These are phyloP conservation scores for Naganishia onofrii DNA, from an alignment of 768 basidiomycete species.

Conservation along the genomic window DNA sequence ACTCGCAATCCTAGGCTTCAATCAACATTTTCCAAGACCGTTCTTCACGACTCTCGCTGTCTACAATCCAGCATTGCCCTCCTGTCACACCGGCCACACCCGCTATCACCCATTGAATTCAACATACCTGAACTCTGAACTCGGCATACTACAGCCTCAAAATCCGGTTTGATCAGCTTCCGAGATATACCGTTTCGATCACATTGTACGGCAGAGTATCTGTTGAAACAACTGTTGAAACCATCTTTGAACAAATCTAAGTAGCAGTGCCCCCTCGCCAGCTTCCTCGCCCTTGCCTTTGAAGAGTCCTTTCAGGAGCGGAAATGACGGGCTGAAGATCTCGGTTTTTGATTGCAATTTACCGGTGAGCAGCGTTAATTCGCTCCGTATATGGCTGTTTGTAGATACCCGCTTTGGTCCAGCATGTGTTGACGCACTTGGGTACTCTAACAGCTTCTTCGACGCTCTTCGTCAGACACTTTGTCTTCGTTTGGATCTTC, in stretches of 20 bases:
- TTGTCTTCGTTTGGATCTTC: no score
- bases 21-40: no score
- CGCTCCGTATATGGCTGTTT: neutral
- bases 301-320: neutral
- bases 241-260: neutral
- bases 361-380: neutral
- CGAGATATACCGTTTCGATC: slow-evolving; percentile 5
- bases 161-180: neutral
- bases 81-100: no score
- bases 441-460: no score
- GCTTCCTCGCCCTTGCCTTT: neutral
- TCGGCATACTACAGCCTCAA: neutral
- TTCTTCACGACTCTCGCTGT: no score
- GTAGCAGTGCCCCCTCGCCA: neutral
- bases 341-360: neutral
- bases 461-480: no score
- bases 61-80: no score
- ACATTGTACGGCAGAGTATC: neutral
- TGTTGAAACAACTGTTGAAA: neutral
- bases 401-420: no score
- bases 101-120: no score
- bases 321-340: neutral
- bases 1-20: no score
- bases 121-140: no score
- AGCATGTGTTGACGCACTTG: no score